These are phyloP conservation scores for Lactarius hatsudake DNA, from an alignment of 768 basidiomycete species.

Conservation along the genomic window DNA sequence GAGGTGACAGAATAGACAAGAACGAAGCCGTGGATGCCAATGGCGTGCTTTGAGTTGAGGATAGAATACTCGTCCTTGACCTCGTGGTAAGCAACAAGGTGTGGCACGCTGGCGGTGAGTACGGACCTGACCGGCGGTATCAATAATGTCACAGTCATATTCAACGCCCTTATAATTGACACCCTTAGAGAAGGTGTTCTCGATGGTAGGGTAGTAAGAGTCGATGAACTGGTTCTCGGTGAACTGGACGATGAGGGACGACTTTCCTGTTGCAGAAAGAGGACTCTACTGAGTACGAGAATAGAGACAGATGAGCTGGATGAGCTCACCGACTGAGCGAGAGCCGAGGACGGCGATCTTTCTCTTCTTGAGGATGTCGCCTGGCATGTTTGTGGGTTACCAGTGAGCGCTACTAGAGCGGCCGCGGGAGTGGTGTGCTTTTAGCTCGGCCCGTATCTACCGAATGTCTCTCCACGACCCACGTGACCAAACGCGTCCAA, in stretches of 20 bases:
- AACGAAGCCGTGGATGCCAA: conserved; percentile 96
- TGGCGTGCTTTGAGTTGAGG: conserved; percentile 89
- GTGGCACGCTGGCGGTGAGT: conserved; percentile 12
- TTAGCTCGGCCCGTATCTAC: conserved; percentile 1
- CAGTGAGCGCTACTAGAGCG: not conserved
- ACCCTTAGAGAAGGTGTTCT: conserved; percentile 81
- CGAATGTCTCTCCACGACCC: not conserved
- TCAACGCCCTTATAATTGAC: conserved; percentile 86
- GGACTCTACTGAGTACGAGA: not conserved
- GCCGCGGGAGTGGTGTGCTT: not conserved
- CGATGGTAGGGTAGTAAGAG: conserved; percentile 94
- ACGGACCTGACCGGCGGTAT: conserved; percentile 93
- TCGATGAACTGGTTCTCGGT: conserved; percentile 91
- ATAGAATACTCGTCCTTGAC: conserved; percentile 92
- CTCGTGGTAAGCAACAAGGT: conserved; percentile 3
- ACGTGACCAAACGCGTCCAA: conserved; percentile 25
- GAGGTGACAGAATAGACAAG: conserved; percentile 94
- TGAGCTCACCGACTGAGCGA: conserved; percentile 77
- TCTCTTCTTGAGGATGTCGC: conserved; percentile 62
- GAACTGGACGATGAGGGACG: conserved; percentile 89
- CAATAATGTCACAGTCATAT: conserved; percentile 96
- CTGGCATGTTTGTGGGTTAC: conserved; percentile 32
- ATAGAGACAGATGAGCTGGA: conserved; percentile 17
- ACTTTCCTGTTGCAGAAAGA: conserved; percentile 66
- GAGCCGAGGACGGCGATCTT: conserved; percentile 88